phyloP scores from a whole-genome alignment of 208 protist genomes.

The Acanthamoeba culbertsoni region DNA sequence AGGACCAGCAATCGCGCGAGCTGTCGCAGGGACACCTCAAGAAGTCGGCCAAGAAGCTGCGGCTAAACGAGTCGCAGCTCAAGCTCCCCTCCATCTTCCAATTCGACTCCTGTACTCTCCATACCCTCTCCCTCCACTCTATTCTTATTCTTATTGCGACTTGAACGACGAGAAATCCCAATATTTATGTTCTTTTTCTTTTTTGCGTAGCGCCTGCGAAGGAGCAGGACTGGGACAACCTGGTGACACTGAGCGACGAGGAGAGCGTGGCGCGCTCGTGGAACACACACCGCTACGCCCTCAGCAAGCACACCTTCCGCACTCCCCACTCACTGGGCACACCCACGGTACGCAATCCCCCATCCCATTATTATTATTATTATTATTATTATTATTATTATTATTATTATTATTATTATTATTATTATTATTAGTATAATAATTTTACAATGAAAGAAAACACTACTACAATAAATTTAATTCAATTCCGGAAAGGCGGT shows the following conservation, averaged over 20 bases:
- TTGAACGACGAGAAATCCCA: neutral
- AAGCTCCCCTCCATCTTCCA: slow-evolving; percentile 48
- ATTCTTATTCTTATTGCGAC: neutral
- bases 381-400: too few species aligned
- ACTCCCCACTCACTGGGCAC: neutral
- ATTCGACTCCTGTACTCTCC: slow-evolving; percentile 44
- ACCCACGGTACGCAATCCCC: neutral
- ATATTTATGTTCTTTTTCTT: neutral
- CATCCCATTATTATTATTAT: too few species aligned
- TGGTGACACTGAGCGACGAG: neutral
- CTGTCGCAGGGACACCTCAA: slow-evolving; percentile 69
- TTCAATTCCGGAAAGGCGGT: neutral
- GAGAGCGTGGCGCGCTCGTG: slow-evolving; percentile 19
- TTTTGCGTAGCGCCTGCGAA: neutral
- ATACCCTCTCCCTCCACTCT: neutral
- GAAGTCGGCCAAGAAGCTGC: slow-evolving; percentile 52
- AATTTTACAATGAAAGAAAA: too few species aligned
- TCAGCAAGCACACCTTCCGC: neutral
- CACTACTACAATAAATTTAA: too few species aligned
- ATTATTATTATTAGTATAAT: too few species aligned
- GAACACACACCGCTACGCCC: neutral
- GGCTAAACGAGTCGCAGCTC: neutral
- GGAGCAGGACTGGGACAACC: slow-evolving; percentile 65
- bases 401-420: too few species aligned
- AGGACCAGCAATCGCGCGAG: slow-evolving; percentile 55